Percentiles rank a stretch among this genome's conserved stretches.
Evolutionary conservation across 495 filamentous ascomycete species (phyloP).

Genomic region (Aspergillus homomorphus): DNA sequence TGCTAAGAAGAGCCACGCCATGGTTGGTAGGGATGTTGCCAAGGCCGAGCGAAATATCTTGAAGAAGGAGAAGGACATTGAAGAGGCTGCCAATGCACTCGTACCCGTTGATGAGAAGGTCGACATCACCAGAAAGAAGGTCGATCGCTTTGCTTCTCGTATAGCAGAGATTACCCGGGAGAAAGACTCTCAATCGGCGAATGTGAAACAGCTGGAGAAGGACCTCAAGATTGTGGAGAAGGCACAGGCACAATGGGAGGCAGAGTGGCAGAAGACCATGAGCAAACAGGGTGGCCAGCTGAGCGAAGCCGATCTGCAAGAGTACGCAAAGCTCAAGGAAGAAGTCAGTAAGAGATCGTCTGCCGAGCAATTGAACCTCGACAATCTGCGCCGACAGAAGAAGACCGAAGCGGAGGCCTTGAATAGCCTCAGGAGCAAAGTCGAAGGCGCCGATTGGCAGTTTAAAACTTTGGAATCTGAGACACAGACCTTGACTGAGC

Average conservation of each 20-base stretch:
- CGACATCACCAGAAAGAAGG: conserved; percentile 68
- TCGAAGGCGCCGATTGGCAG: conserved; percentile 71
- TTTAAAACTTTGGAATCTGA: conserved; percentile 72
- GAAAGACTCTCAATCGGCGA: conserved; percentile 61
- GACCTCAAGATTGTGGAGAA: conserved; percentile 82
- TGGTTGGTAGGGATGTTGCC: conserved; percentile 71
- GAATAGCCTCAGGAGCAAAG: conserved; percentile 80
- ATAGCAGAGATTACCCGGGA: conserved; percentile 72
- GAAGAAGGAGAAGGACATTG: conserved; percentile 81
- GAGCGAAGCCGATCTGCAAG: conserved; percentile 80
- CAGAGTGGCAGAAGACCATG: conserved; percentile 75
- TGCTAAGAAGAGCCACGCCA: conserved; percentile 80
- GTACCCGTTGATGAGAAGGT: conserved; percentile 93
- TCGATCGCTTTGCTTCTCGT: conserved; percentile 61
- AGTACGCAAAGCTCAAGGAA: conserved; percentile 81
- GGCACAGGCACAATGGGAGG: conserved; percentile 84
- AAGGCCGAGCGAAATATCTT: conserved; percentile 82
- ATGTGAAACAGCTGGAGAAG: conserved; percentile 69
- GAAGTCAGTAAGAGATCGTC: conserved; percentile 85
- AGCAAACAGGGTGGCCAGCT: conserved; percentile 84
- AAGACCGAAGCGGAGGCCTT: conserved; percentile 88
- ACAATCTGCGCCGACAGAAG: conserved; percentile 76
- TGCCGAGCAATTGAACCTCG: conserved; percentile 75
- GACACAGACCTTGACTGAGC: conserved; percentile 63
- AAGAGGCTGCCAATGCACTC: conserved; percentile 77